Percentiles rank a stretch among this genome's conserved stretches.
Evolutionary conservation across 306 rosid genomes (phyloP).

Genomic region (Lotus japonicus): DNA sequence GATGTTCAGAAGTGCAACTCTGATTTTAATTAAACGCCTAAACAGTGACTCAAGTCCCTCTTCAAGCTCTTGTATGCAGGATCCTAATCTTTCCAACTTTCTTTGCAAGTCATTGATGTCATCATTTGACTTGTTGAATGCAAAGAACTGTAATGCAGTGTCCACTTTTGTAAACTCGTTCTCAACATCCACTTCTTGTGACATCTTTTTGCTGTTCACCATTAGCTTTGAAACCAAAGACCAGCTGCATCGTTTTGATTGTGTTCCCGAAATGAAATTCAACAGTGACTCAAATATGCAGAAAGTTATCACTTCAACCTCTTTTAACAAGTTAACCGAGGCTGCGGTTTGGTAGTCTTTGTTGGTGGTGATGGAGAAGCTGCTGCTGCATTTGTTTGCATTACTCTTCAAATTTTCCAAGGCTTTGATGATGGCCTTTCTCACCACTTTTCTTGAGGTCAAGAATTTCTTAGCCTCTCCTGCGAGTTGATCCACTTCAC

Average conservation of each 20-base stretch:
- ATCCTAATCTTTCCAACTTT: conserved; percentile 24
- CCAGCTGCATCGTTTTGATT: conserved; percentile 19
- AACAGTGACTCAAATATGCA: conserved; percentile 23
- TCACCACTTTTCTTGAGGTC: conserved; percentile 30
- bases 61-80: conserved; percentile 32
- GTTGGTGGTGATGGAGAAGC: neutral
- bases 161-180: conserved; percentile 37
- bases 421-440: conserved; percentile 25
- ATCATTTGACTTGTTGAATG: conserved; percentile 20
- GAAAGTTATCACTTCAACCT: conserved; percentile 24
- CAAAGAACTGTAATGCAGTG: conserved; percentile 25
- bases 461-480: conserved; percentile 29
- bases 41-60: conserved; percentile 33
- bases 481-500: conserved; percentile 13
- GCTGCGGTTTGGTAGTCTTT: conserved; percentile 14
- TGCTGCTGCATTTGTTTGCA: conserved; percentile 13
- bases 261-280: conserved; percentile 28
- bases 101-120: conserved; percentile 16
- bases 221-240: conserved; percentile 32
- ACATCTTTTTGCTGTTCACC: conserved; percentile 17
- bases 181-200: conserved; percentile 9
- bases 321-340: conserved; percentile 23
- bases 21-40: conserved; percentile 31
- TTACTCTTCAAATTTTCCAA: conserved; percentile 29
- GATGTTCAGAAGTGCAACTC: conserved; percentile 35